phyloP scores from a whole-genome alignment of 2,329 filamentous ascomycete genomes.

The Botrytis squamosa region DNA sequence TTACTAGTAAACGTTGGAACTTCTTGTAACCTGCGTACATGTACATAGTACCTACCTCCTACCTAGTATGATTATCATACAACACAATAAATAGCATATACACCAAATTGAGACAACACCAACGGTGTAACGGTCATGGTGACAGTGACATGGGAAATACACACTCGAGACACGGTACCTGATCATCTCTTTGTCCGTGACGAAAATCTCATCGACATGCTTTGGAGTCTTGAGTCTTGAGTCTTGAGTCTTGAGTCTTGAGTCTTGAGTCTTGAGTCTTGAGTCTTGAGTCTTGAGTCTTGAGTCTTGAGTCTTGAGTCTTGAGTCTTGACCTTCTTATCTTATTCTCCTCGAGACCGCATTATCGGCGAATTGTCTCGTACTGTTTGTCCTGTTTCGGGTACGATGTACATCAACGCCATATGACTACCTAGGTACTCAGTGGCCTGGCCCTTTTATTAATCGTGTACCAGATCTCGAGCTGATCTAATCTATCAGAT shows the following conservation, averaged over 20 bases:
- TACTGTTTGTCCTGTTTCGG: no score
- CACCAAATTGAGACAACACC: background rate
- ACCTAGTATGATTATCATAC: no score
- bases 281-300: background rate
- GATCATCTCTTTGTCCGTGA: background rate
- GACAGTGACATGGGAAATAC: background rate
- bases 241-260: background rate
- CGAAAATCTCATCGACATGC: background rate
- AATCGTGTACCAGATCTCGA: background rate
- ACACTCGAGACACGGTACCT: background rate
- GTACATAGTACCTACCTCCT: background rate
- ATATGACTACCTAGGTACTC: background rate
- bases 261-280: background rate
- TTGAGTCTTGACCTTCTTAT: background rate
- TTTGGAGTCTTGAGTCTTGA: background rate
- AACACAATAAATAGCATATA: background rate
- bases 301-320: no score
- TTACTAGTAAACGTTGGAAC: background rate
- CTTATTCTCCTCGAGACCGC: slow-evolving; percentile 2
- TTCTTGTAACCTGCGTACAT: background rate
- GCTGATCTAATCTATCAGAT: background rate
- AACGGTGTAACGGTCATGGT: slow-evolving; percentile 5
- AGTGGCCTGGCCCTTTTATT: background rate
- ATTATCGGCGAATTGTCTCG: background rate
- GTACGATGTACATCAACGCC: background rate